Evolutionary conservation across 257 asterid genomes (phyloP).

Genomic region (Anisodus acutangulus): DNA sequence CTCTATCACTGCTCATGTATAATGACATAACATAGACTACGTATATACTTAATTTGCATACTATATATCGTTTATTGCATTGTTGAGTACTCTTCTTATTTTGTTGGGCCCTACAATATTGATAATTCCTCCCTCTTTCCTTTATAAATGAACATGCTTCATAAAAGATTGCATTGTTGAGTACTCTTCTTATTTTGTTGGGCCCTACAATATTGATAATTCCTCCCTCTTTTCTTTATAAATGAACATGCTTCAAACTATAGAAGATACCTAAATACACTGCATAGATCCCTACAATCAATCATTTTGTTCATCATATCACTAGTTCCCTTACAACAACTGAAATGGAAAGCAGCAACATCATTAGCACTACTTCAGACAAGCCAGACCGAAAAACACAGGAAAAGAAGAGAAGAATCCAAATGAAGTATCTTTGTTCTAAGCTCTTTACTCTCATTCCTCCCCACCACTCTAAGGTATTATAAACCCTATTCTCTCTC

Average conservation of each 20-base stretch:
- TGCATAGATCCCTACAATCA: background rate
- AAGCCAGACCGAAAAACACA: constrained; percentile 35
- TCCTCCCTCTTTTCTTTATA: background rate
- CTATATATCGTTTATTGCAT: too few relatives aligned
- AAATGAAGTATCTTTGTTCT: constrained; percentile 35
- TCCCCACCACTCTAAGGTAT: constrained; percentile 39
- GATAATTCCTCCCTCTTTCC: background rate
- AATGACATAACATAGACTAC: too few relatives aligned
- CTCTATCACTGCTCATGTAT: too few relatives aligned
- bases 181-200: too few relatives aligned
- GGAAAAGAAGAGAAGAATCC: constrained; percentile 40
- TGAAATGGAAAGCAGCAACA: background rate
- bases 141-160: too few relatives aligned
- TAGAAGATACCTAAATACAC: background rate
- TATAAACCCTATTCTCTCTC: background rate
- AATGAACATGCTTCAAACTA: too few relatives aligned
- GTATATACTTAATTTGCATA: too few relatives aligned
- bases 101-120: too few relatives aligned
- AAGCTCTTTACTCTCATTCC: constrained; percentile 40
- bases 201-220: background rate
- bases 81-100: too few relatives aligned
- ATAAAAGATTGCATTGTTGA: too few relatives aligned
- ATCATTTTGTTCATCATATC: background rate
- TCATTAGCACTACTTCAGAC: background rate
- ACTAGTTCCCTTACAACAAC: background rate